Conservation (phyloP, 345 rosid species). For the Toxicodendron radicans region DNA sequence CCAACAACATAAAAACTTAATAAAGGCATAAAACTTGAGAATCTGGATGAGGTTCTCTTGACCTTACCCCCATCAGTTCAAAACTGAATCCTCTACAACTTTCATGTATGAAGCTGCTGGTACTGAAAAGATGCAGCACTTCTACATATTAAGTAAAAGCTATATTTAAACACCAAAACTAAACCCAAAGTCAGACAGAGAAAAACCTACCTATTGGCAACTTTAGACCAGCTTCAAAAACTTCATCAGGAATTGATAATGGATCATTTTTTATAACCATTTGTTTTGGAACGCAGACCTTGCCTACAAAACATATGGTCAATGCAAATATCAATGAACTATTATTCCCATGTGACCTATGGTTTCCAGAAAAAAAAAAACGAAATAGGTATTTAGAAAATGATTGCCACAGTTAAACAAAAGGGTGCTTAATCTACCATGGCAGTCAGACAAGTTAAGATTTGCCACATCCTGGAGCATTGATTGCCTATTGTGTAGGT, state of each 20-base stretch:
- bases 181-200: not conserved
- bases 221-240: conserved; percentile 62
- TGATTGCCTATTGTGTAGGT: conserved; percentile 67
- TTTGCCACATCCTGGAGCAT: conserved; percentile 87
- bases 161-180: not conserved
- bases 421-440: conserved; percentile 41
- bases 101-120: not conserved
- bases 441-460: conserved; percentile 54
- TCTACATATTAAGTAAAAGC: not conserved
- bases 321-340: conserved; percentile 18
- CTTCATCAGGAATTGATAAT: conserved; percentile 54
- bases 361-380: conserved; percentile 11
- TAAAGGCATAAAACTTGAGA: not conserved
- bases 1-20: not conserved
- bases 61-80: conserved; percentile 2
- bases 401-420: not conserved
- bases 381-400: not conserved
- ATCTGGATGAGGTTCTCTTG: not conserved
- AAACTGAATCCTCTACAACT: not conserved
- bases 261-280: conserved; percentile 65
- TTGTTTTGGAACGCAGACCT: conserved; percentile 73
- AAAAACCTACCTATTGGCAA: conserved; percentile 67
- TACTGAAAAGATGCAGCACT: not conserved
- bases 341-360: not conserved
- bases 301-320: conserved; percentile 47